Base-by-base conservation (phyloP, 257 asterid genomes). In the Solanum appendiculatum region DNA sequence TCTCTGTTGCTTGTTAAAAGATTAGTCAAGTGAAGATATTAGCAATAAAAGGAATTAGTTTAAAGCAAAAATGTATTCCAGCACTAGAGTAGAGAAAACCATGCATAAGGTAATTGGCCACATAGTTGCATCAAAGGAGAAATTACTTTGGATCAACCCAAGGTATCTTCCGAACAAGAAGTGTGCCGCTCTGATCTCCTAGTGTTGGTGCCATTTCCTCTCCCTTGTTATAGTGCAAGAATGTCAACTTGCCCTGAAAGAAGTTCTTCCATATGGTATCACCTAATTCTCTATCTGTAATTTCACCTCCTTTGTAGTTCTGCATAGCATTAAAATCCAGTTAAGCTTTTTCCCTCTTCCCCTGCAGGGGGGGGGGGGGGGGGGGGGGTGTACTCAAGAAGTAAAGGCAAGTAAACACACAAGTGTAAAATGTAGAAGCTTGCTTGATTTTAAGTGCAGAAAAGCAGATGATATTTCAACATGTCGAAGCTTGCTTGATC, bases 131-230 rank as follows among this genome's bases (percentile, higher is more conserved):
- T 27, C 69, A 81, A 33, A 33, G 11, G 68, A 85, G 63, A 81
- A 89, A 89, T 83, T 95, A 96, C 98, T 48, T 92, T 75, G 97
- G 91, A 91, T 91, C 90, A 48, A 96, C 91, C 63, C 56, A 34
- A 34, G 98, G 96, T 87, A 97, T 87, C 92, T 94, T 97, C 64
- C 99, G 92, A 81, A 95, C 98, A 73, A 97, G 99, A 88, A 95
- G 95, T 78, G 98, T 95, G 88, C 95, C 96, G 56, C 94, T 94
- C 87, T 88, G 91, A 70, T 90, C 31, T 87, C 97, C 96, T 70
- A 94, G 84, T 46, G 92, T 87, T 64, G 99, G 98, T 54, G 93
- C 92, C 98, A 94, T 96, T 90, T 94, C 97, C 89, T 91, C 93
- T 87, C 98, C 99, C 91, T 94, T 94, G 90, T 89, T 91, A 93